Evolutionary conservation across 345 rosid genomes (phyloP), one percentile per base, ranked within the genome.

Genomic region (Syzygium grande): DNA sequence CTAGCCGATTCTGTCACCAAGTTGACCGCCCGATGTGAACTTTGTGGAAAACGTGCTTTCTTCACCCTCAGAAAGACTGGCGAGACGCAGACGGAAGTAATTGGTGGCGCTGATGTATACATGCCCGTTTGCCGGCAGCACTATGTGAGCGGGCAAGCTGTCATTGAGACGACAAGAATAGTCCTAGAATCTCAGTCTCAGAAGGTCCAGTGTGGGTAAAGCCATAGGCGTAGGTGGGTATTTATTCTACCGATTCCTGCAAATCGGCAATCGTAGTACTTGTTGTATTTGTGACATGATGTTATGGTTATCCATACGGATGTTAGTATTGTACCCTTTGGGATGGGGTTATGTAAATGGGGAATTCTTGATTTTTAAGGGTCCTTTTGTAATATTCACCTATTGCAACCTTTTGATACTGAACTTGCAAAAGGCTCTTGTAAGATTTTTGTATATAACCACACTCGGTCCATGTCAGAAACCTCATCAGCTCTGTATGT

Each of bases 81-180:
- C 73, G 97, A 97, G 89, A 93, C 80, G 12, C 89, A 85, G 88
- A 96, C 93, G 11, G 98, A 97, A 84, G 83, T 96, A 55, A 95
- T 97, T 0, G 99, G 97, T 0, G 99, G 99, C 5, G 92, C 98
- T 4, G 95, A 97, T 84, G 90, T 95, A 7, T 96, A 96, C 91
- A 97, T 96, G 98, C 97, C 99, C 0, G 98, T 97, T 16, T 96
- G 99, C 87, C 87, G 99, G 52, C 91, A 85, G 87, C 98, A 96
- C 83, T 96, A 96, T 87, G 94, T 94, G 7, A 91, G 90, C 3
- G 99, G 98, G 85, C 97, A 95, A 88, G 94, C 88, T 30, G 95
- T 93, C 51, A 92, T 92, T 85, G 97, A 94, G 87, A 93, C 96
- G 41, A 92, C 98, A n/a, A 95, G 95, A 88, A 91, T 84, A 85